phyloP scores from a whole-genome alignment of 2,329 filamentous ascomycete species.

The Didymella arachidicola region DNA sequence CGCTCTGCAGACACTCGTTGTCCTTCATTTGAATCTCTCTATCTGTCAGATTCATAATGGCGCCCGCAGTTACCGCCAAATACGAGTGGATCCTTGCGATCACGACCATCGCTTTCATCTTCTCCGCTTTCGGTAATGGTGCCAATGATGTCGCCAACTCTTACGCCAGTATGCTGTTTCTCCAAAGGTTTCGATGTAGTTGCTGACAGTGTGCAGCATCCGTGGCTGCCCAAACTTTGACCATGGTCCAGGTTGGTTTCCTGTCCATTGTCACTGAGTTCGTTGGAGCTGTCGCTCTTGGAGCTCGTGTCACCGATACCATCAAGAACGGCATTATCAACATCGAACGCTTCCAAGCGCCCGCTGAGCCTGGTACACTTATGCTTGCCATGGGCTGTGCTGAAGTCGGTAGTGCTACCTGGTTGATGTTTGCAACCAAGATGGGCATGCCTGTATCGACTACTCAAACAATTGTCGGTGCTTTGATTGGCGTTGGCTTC shows the following conservation, averaged over 20 bases:
- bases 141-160: constrained; percentile 65
- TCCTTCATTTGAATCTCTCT: too few species aligned
- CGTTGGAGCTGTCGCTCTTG: constrained; percentile 61
- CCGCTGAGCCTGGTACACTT: constrained; percentile 58
- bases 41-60: constrained; percentile 23
- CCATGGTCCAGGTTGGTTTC: constrained; percentile 61
- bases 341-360: constrained; percentile 54
- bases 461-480: constrained; percentile 68
- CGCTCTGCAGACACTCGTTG: too few species aligned
- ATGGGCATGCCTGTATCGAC: constrained; percentile 66
- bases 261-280: constrained; percentile 61
- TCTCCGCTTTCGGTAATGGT: constrained; percentile 50
- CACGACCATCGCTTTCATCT: constrained; percentile 50
- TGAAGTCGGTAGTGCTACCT: constrained; percentile 61
- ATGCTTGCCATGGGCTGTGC: constrained; percentile 68
- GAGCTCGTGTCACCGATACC: constrained; percentile 65
- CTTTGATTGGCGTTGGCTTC: constrained; percentile 67
- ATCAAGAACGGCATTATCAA: constrained; percentile 68
- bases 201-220: constrained; percentile 27
- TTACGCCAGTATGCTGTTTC: constrained; percentile 54
- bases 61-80: constrained; percentile 33
- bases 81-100: constrained; percentile 55
- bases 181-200: not conserved
- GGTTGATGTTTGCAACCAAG: constrained; percentile 64
- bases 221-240: constrained; percentile 61